phyloP scores from a whole-genome alignment of 2,329 filamentous ascomycete species.

The Amylocarpus encephaloides region DNA sequence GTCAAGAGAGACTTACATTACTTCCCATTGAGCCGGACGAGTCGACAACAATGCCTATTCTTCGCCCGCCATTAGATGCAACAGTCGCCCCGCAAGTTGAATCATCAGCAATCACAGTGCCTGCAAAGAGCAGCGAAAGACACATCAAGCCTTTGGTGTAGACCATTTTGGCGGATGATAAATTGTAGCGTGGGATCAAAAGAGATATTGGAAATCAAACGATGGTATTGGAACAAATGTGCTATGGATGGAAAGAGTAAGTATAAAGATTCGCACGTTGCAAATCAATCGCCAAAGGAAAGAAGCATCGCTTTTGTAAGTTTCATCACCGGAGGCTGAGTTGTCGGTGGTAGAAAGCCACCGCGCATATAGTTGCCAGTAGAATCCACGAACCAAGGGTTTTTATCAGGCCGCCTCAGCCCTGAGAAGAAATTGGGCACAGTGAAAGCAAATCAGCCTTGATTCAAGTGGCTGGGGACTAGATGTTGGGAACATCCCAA shows the following conservation, averaged over 20 bases:
- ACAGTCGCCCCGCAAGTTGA: neutral
- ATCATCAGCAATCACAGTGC: neutral
- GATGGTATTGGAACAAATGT: neutral
- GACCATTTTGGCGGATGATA: neutral
- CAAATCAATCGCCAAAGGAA: neutral
- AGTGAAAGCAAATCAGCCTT: no score
- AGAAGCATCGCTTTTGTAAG: neutral
- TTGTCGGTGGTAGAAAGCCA: neutral
- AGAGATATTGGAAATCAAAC: neutral
- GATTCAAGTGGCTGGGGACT: no score
- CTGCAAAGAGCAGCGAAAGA: neutral
- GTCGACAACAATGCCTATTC: slow-evolving; percentile 25
- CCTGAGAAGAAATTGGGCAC: neutral
- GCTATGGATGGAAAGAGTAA: neutral
- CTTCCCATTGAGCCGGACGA: slow-evolving; percentile 18
- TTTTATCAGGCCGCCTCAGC: neutral
- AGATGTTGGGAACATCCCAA: no score
- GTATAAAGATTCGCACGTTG: neutral
- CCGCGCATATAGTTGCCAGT: neutral
- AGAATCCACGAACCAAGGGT: neutral
- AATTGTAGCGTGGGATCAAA: neutral
- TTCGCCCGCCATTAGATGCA: slow-evolving; percentile 18
- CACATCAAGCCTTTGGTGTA: neutral
- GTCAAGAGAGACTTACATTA: slow-evolving; percentile 10
- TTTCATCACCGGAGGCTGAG: neutral